Percentiles rank a stretch among this genome's conserved stretches.
phyloP scores from a whole-genome alignment of 176 grass and related monocot species.

The Triticum timopheevii region DNA sequence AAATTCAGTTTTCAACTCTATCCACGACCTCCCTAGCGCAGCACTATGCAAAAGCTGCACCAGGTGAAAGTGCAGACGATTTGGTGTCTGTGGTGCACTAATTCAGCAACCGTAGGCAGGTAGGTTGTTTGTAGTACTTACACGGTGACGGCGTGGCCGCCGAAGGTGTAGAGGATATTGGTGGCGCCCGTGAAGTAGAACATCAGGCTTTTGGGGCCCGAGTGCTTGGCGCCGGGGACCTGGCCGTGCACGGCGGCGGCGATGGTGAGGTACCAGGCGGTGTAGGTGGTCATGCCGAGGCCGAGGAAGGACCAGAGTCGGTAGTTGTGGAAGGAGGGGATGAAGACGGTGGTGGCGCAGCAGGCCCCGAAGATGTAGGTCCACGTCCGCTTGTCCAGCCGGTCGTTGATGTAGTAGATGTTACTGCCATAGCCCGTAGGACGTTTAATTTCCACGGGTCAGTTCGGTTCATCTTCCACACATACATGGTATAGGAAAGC shows the following conservation, averaged over 20 bases:
- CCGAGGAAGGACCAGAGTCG: slow-evolving; percentile 61
- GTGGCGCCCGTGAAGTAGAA: slow-evolving; percentile 63
- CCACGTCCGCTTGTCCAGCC: slow-evolving; percentile 67
- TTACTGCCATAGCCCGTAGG: background rate
- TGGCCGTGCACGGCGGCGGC: slow-evolving; percentile 48
- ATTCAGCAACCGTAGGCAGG: background rate
- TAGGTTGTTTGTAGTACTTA: slow-evolving; percentile 23
- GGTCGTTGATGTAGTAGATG: slow-evolving; percentile 70
- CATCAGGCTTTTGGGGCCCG: slow-evolving; percentile 43
- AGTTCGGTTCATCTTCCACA: too few species aligned
- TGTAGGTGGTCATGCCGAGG: slow-evolving; percentile 62
- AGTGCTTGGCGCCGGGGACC: slow-evolving; percentile 48
- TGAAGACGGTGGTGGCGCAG: slow-evolving; percentile 62
- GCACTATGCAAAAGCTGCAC: slow-evolving; percentile 31
- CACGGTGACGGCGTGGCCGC: slow-evolving; percentile 58
- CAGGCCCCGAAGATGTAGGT: slow-evolving; percentile 62
- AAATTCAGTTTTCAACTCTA: slow-evolving; percentile 1
- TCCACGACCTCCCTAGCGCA: background rate
- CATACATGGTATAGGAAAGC: too few species aligned
- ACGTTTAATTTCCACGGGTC: too few species aligned
- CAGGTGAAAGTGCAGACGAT: slow-evolving; percentile 9
- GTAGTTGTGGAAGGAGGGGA: slow-evolving; percentile 67
- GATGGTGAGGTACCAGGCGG: slow-evolving; percentile 58
- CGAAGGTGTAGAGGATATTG: slow-evolving; percentile 66
- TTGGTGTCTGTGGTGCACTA: background rate